These are phyloP conservation scores for Thraustotheca clavata DNA, from an alignment of 352 stramenopile genomes.

Conservation along the genomic window DNA sequence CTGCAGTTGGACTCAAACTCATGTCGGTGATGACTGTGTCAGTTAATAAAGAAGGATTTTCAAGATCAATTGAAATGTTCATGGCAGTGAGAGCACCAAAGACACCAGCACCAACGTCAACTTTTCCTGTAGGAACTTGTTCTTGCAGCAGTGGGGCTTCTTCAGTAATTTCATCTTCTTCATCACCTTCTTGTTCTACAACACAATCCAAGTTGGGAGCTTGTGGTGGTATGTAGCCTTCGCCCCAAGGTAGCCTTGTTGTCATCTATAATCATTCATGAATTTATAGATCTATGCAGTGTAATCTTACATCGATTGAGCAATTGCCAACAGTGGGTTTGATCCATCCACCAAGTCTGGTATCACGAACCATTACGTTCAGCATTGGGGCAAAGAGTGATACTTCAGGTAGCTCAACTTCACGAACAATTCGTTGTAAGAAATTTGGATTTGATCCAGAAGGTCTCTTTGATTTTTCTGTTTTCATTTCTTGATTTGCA, in stretches of 20 bases:
- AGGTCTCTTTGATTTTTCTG: constrained; percentile 76
- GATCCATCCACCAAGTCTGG: constrained; percentile 76
- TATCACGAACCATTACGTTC: constrained; percentile 88
- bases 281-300: not conserved
- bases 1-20: constrained; percentile 27
- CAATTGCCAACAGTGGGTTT: constrained; percentile 73
- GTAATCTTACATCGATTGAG: constrained; percentile 50
- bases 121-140: constrained; percentile 27
- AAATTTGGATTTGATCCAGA: constrained; percentile 85
- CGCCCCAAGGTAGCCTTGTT: constrained; percentile 74
- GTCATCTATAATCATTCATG: constrained; percentile 34
- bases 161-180: constrained; percentile 36
- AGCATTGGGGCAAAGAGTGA: constrained; percentile 81
- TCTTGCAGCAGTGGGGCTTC: not conserved
- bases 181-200: constrained; percentile 46
- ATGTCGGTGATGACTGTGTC: constrained; percentile 31
- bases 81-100: constrained; percentile 82
- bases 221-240: constrained; percentile 61
- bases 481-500: constrained; percentile 74
- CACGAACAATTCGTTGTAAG: constrained; percentile 82
- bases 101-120: constrained; percentile 72
- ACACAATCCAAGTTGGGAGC: constrained; percentile 59
- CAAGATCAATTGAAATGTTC: constrained; percentile 31
- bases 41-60: constrained; percentile 12
- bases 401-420: constrained; percentile 77